A percentile compares a stretch with the other conserved stretches of the same genome.
Evolutionary conservation across 2,329 filamentous ascomycete genomes (phyloP).

Genomic region (Ascochyta lentis): DNA sequence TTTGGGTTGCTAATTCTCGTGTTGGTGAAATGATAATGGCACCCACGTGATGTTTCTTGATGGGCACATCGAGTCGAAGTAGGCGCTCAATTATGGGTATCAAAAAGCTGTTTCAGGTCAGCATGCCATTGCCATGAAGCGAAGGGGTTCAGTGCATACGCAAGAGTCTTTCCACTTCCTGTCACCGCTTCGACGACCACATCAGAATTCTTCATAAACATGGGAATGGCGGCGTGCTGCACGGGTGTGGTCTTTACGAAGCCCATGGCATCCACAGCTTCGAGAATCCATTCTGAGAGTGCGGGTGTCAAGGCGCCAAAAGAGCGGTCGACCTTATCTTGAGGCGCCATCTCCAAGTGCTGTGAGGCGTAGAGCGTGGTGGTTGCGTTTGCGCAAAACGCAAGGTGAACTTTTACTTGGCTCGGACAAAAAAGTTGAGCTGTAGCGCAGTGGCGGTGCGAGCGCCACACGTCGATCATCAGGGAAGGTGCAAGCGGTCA

Average conservation of each 20-base stretch:
- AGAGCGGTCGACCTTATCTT: slow-evolving; percentile 52
- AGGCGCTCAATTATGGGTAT: slow-evolving; percentile 85
- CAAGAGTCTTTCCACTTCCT: slow-evolving; percentile 45
- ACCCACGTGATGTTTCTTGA: slow-evolving; percentile 87
- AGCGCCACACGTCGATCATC: slow-evolving; percentile 4
- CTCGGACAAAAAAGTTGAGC: slow-evolving; percentile 26
- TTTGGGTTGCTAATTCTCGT: slow-evolving; percentile 89
- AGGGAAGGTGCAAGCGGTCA: neutral
- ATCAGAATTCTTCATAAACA: slow-evolving; percentile 89
- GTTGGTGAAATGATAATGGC: slow-evolving; percentile 94
- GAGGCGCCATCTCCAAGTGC: slow-evolving; percentile 40
- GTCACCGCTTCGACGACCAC: slow-evolving; percentile 79
- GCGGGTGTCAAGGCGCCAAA: slow-evolving; percentile 75
- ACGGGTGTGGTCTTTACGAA: slow-evolving; percentile 90
- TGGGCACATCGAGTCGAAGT: slow-evolving; percentile 77
- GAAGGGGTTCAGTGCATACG: slow-evolving; percentile 21
- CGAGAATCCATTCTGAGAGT: slow-evolving; percentile 82
- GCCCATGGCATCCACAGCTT: slow-evolving; percentile 83
- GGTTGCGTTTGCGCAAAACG: slow-evolving; percentile 8
- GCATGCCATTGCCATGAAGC: neutral
- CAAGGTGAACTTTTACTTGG: slow-evolving; percentile 9
- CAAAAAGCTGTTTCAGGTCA: slow-evolving; percentile 61
- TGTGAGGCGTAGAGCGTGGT: slow-evolving; percentile 5
- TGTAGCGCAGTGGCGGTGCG: slow-evolving; percentile 14
- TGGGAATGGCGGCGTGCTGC: slow-evolving; percentile 88